Percentiles rank a stretch among this genome's conserved stretches.
Conservation (phyloP, 2,329 filamentous ascomycete species). For the Nothophaeocryptopus gaeumannii region DNA sequence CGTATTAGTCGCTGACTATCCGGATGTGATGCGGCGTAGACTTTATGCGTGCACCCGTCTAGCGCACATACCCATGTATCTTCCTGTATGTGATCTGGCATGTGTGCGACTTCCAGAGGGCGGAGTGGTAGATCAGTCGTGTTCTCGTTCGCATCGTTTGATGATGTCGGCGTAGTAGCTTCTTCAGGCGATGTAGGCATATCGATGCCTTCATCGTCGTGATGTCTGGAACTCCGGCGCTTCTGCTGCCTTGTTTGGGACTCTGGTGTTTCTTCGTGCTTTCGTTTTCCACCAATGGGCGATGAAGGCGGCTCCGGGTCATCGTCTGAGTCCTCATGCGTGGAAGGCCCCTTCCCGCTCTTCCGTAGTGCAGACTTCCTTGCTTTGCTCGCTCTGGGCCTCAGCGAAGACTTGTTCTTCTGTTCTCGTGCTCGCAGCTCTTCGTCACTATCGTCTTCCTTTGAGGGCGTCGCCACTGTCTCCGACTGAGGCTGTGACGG, state of each 20-base stretch:
- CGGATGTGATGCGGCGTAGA: constrained; percentile 59
- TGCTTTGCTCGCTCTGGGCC: constrained; percentile 33
- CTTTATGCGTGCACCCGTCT: constrained; percentile 61
- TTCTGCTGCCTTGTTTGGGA: constrained; percentile 15
- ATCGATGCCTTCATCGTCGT: constrained; percentile 36
- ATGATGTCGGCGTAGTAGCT: constrained; percentile 19
- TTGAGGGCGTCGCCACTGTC: constrained; percentile 16
- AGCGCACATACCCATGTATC: constrained; percentile 66
- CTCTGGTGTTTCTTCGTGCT: constrained; percentile 9
- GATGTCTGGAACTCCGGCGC: constrained; percentile 22
- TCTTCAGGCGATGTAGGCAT: constrained; percentile 33
- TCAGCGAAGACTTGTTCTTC: constrained; percentile 34
- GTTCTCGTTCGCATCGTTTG: constrained; percentile 9
- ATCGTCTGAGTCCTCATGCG: constrained; percentile 26
- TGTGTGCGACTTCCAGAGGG: constrained; percentile 9
- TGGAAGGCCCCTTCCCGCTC: constrained; percentile 28
- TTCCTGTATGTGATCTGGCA: constrained; percentile 30
- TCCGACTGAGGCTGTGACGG: constrained; percentile 4
- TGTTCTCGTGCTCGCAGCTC: constrained; percentile 24
- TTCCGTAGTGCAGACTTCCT: constrained; percentile 26
- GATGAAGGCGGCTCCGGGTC: constrained; percentile 16
- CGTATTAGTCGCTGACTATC: constrained; percentile 57
- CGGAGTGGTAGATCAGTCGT: constrained; percentile 29
- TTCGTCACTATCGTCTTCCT: constrained; percentile 24
- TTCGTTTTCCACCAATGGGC: constrained; percentile 21